Evolutionary conservation across 441 rosid genomes (phyloP), one percentile per base, ranked within the genome.

Genomic region (Populus hybrid): DNA sequence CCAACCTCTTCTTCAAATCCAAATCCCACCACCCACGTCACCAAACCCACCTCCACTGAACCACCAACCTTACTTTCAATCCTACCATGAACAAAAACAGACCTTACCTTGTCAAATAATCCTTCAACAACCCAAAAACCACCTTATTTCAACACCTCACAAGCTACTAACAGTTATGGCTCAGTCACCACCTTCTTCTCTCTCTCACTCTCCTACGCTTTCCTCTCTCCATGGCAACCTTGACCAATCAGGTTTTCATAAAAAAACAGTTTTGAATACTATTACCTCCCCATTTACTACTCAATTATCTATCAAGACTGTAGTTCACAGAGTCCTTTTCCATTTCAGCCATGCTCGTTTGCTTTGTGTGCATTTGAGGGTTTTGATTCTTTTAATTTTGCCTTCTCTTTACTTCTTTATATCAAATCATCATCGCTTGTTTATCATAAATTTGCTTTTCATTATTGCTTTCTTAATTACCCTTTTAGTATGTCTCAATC

Each of bases 381-480:
- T 89, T 64, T 70, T 92, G 66, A 85, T 91, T 32, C 83, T 88
- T 36, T 67, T 93, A 3, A 83, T 88, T 73, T 86, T 90, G 53
- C 93, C 91, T 23, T 88, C 87, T 77, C 84, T 89, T 46, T 91
- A 89, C 79, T 87, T 88, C 79, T 73, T 91, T 69, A 82, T 90
- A 72, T 89, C 91, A 46, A 88, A 85, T 79, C 93, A 92, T 3
- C 87, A 86, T 78, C 90, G 86, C 71, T 85, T 93, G 14, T 83
- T 89, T 79, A 67, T 90, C 40, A 87, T 91, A 42, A 94, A 89
- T 80, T 88, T 91, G 80, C 77, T 93, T 69, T 86, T 92, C 8
- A 89, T 91, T 78, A 82, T 92, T 57, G 92, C 87, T 30, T 91
- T 91, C 85, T 91, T 89, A 8, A 86, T 88, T 12, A 88, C 90